Percentiles rank a stretch among this genome's conserved stretches.
Conservation (phyloP, 2,329 filamentous ascomycete species). For the Rhinocladiella similis region DNA sequence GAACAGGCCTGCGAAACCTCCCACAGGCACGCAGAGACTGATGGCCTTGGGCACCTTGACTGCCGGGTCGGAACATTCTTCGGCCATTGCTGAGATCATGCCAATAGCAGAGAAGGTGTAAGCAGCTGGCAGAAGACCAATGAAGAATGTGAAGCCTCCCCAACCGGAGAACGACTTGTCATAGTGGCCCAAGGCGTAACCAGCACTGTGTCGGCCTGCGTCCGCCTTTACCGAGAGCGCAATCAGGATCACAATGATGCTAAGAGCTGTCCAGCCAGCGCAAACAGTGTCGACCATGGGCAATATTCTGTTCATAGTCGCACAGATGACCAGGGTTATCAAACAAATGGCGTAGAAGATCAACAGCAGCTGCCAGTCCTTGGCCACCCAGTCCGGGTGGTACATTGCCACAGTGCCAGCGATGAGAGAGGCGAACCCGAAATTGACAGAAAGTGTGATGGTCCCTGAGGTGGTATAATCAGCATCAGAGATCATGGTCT, state of each 20-base stretch:
- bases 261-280: constrained; percentile 56
- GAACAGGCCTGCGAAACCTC: constrained; percentile 55
- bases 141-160: constrained; percentile 62
- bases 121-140: constrained; percentile 60
- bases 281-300: constrained; percentile 63
- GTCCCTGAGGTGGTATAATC: constrained; percentile 30
- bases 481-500: background rate
- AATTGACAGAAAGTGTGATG: constrained; percentile 56
- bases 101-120: constrained; percentile 62
- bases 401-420: constrained; percentile 55
- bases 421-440: constrained; percentile 57
- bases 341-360: constrained; percentile 71
- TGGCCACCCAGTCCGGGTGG: constrained; percentile 53
- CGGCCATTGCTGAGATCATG: constrained; percentile 64
- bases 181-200: constrained; percentile 58
- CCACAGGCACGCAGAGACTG: constrained; percentile 53
- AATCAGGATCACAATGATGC: constrained; percentile 59
- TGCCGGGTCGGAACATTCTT: constrained; percentile 57
- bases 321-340: constrained; percentile 64
- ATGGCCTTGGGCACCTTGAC: constrained; percentile 55
- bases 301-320: constrained; percentile 66
- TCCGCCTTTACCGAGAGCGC: constrained; percentile 57
- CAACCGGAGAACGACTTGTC: constrained; percentile 58
- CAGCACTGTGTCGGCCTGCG: constrained; percentile 52
- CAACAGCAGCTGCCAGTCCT: constrained; percentile 67